phyloP scores from a whole-genome alignment of 2,329 filamentous ascomycete genomes.

The Thelonectria blattea region DNA sequence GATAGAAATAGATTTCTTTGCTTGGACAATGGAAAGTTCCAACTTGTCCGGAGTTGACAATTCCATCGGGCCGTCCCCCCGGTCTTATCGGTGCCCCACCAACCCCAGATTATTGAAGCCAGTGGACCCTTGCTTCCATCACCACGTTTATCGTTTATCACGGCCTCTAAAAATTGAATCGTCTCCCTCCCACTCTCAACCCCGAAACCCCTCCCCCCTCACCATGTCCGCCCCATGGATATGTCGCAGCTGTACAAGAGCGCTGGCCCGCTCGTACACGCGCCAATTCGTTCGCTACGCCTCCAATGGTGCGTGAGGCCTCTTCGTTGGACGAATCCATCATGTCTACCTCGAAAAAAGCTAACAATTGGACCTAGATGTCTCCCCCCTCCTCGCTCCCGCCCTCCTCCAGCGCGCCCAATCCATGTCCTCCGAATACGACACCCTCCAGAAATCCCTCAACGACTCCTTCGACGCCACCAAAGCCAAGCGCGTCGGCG shows the following conservation, averaged over 20 bases:
- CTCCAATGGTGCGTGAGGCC: slow-evolving; percentile 39
- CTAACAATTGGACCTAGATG: slow-evolving; percentile 19
- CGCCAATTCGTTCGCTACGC: slow-evolving; percentile 41
- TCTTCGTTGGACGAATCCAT: no score
- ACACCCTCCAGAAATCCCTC: slow-evolving; percentile 57
- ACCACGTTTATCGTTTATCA: not conserved
- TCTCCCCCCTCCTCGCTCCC: slow-evolving; percentile 50
- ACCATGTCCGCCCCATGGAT: slow-evolving; percentile 47
- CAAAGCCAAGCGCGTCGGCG: slow-evolving; percentile 65
- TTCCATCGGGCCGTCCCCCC: no score
- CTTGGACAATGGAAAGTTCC: not conserved
- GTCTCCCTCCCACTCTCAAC: slow-evolving; percentile 1
- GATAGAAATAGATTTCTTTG: not conserved
- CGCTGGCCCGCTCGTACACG: slow-evolving; percentile 33
- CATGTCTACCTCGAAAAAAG: not conserved
- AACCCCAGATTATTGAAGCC: slow-evolving; percentile 20
- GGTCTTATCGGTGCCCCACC: not conserved
- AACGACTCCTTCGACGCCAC: slow-evolving; percentile 61
- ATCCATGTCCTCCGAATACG: slow-evolving; percentile 63
- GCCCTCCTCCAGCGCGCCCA: slow-evolving; percentile 66
- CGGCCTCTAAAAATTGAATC: slow-evolving; percentile 31
- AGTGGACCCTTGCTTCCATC: slow-evolving; percentile 4
- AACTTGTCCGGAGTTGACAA: no score
- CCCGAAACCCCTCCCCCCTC: slow-evolving; percentile 9
- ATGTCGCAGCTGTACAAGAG: slow-evolving; percentile 44